These are phyloP conservation scores for Chalciporus sp. DNA, from an alignment of 1,284 basidiomycete species.

Conservation along the genomic window DNA sequence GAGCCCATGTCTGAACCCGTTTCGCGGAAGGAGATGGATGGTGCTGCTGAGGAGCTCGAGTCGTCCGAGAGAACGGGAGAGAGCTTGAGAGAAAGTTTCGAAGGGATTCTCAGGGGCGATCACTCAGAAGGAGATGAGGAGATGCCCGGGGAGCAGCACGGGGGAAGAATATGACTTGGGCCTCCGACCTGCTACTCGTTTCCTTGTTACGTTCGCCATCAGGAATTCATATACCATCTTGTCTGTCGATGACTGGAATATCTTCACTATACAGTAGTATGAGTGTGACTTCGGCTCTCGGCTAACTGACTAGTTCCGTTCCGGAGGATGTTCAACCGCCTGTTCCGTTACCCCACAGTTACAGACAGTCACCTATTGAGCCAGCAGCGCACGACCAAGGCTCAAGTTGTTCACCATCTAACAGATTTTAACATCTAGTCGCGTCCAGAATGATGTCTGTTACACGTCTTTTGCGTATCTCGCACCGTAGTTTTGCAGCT, in stretches of 20 bases:
- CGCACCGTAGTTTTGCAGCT: slow-evolving; percentile 11
- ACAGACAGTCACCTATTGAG: too few relatives aligned
- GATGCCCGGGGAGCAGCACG: neutral
- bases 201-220: neutral
- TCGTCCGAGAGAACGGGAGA: slow-evolving; percentile 4
- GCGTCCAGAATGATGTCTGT: slow-evolving; percentile 5
- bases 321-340: neutral
- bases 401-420: neutral
- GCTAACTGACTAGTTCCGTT: slow-evolving; percentile 1
- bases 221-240: neutral
- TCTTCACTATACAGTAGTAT: too few relatives aligned
- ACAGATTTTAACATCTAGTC: neutral
- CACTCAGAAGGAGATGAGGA: neutral
- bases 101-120: slow-evolving; percentile 13
- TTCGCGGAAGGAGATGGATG: neutral
- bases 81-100: slow-evolving; percentile 30
- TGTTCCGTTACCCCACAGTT: neutral
- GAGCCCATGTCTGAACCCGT: slow-evolving; percentile 26
- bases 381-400: too few relatives aligned
- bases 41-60: slow-evolving; percentile 4
- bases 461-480: slow-evolving; percentile 5
- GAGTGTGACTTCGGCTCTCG: neutral
- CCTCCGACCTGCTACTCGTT: neutral
- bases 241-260: neutral
- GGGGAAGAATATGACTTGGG: slow-evolving; percentile 1